Evolutionary conservation across 2,329 filamentous ascomycete species (phyloP), one percentile per base, ranked within the genome.

Genomic region (Pyrenochaeta sp.): DNA sequence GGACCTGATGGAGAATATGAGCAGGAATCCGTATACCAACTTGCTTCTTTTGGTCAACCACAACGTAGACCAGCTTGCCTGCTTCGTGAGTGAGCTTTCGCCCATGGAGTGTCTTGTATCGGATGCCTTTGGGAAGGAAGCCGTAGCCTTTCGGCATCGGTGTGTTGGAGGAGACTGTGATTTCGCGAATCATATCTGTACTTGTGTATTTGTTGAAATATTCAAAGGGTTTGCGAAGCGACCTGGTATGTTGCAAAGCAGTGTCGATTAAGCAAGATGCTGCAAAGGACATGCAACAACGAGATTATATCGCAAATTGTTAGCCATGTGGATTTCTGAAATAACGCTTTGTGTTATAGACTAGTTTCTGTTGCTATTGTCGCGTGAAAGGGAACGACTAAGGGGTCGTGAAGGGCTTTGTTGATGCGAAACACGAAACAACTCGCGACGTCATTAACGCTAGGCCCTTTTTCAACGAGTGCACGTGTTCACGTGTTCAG

Each of bases 21-120:
- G 57, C 60, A 0, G 79, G 80, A 3, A 81, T 74, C 33, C 79
- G 77, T 17, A 83, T 69, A 12, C 81, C 81, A 14, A 79, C 45
- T 11, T 55, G 53, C 31, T 52, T 65, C 18, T 68, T 72, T 12
- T 69, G 64, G 5, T 67, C 53, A 15, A 67, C n/a, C 33, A 73
- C 71, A 7, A 71, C 43, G 45, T 69, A 74, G 2, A 75, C 54
- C 0, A 54, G 31, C 32, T 66, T 68, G 21, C 61, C 57, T 53
- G 67, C 60, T 47, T 68, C 60, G 45, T 62, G 71, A 7, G 71
- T 74, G 21, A 72, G 63, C 17, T 68, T 69, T 20, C 71, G 66
- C 37, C 65, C 68, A 51, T 73, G 68, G 21, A 74, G 51, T 2
- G 71, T 75, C 33, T 73, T 73, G 63, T 74, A 74, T 32, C 56